A percentile compares a stretch with the other conserved stretches of the same genome.
phyloP scores from a whole-genome alignment of 768 basidiomycete species.

The Leccinellum luteum region DNA sequence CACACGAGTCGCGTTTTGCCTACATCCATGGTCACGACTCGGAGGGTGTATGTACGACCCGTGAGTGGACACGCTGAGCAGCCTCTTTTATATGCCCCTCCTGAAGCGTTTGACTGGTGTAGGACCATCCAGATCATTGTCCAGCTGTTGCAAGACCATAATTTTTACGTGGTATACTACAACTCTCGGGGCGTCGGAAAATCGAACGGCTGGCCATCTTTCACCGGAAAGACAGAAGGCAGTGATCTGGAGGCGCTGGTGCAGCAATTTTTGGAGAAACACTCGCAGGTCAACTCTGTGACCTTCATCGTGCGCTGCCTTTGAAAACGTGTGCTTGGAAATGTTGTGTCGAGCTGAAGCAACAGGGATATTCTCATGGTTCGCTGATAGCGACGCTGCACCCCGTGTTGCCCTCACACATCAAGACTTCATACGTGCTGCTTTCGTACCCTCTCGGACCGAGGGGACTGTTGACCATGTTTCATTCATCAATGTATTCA shows the following conservation, averaged over 20 bases:
- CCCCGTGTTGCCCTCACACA: slow-evolving; percentile 46
- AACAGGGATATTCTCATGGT: slow-evolving; percentile 80
- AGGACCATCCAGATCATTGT: slow-evolving; percentile 44
- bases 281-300: slow-evolving; percentile 46
- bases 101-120: neutral
- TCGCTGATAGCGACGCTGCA: slow-evolving; percentile 69
- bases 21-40: slow-evolving; percentile 86
- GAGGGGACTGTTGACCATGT: slow-evolving; percentile 65
- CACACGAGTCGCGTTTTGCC: slow-evolving; percentile 60
- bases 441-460: slow-evolving; percentile 77
- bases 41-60: slow-evolving; percentile 76
- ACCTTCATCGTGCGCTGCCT: slow-evolving; percentile 55
- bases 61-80: slow-evolving; percentile 48
- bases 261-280: slow-evolving; percentile 45
- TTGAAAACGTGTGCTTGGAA: neutral
- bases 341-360: slow-evolving; percentile 7
- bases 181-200: slow-evolving; percentile 78
- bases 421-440: slow-evolving; percentile 62
- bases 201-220: slow-evolving; percentile 70
- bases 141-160: slow-evolving; percentile 39
- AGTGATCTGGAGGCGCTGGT: slow-evolving; percentile 67
- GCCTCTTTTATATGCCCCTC: neutral
- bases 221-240: slow-evolving; percentile 69
- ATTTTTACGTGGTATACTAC: slow-evolving; percentile 63
- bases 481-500: slow-evolving; percentile 55